Base-by-base conservation (phyloP, 2,329 filamentous ascomycete species). In the Cytospora leucostoma region DNA sequence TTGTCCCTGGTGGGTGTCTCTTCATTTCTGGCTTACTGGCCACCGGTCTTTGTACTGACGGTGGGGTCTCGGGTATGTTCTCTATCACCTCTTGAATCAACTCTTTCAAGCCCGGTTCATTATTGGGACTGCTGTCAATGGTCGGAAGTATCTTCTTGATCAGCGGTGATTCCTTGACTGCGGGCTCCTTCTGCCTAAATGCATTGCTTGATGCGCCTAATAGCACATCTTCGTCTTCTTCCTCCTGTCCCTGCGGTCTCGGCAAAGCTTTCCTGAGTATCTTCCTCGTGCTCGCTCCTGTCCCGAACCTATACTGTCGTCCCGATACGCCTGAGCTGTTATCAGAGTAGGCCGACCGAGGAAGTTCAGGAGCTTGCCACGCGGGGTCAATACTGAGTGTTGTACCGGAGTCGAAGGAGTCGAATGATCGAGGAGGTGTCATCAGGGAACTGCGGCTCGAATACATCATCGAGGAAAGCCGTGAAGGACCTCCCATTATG, bases 311-410 rank as follows among this genome's bases (percentile, higher is more conserved):
- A 47, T 15, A 56, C 15, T 13, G 58, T 35, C 21, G 53, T 44
- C 35, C 56, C 11, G 53, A 33, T 32, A 15, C 47, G 17, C 49
- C 61, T 6, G 67, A 56, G 19, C 19, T 61, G n/a, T 67, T 65
- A 33, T 62, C 57, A 34, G 57, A 19, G 5, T 70, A 66, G 2
- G 65, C 67, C 2, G 68, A 60, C n/a, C 56, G 65, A 7, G 71
- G 71, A 8, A 79, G 66, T 6, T 75, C 74, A 1, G 78, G 78
- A 0, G 70, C 70, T 33, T 71, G 71, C 78, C 78, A 80, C 0
- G 70, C 66, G 4, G 78, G 74, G 57, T 80, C 78, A 21, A 71
- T 27, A 27, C 51, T 59, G 60, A 11, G 67, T 50, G 33, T 62
- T 56, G 13, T 67, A 66, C 13, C 67, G 61, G 21, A 68, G 66